phyloP scores from a whole-genome alignment of 2,329 filamentous ascomycete genomes.

The Fusarium sp. region DNA sequence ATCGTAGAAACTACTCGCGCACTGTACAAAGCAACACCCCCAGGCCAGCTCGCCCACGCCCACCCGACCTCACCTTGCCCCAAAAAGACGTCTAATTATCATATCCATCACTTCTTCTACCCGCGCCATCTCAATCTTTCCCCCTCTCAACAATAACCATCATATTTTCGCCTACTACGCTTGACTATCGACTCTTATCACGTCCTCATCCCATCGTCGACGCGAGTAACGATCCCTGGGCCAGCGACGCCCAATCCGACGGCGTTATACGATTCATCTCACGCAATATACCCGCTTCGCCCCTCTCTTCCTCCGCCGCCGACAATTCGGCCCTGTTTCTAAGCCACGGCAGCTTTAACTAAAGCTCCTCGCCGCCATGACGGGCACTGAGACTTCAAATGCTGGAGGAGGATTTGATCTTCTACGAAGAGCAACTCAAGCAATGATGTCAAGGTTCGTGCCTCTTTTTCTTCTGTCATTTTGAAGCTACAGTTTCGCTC shows the following conservation, averaged over 20 bases:
- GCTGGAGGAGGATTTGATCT: constrained; percentile 69
- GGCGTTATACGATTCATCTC: constrained; percentile 40
- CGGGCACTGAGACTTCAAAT: constrained; percentile 63
- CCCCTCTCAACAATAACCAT: constrained; percentile 44
- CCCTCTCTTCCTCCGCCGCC: constrained; percentile 40
- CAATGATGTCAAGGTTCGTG: constrained; percentile 75
- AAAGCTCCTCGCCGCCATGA: constrained; percentile 59
- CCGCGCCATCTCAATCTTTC: constrained; percentile 42
- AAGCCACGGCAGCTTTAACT: constrained; percentile 46
- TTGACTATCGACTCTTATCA: constrained; percentile 24
- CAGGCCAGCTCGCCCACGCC: constrained; percentile 43
- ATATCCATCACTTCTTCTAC: constrained; percentile 47
- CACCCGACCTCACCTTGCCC: constrained; percentile 51
- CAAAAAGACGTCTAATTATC: constrained; percentile 51
- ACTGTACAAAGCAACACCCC: constrained; percentile 46
- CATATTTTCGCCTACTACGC: constrained; percentile 28
- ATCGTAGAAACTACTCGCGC: constrained; percentile 35
- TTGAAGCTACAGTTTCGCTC: constrained; percentile 26
- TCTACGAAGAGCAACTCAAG: constrained; percentile 72
- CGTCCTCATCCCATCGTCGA: constrained; percentile 26
- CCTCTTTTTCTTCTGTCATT: constrained; percentile 43
- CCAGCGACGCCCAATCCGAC: constrained; percentile 40
- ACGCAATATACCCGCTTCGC: constrained; percentile 41
- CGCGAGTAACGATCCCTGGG: constrained; percentile 34
- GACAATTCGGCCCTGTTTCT: constrained; percentile 43